Evolutionary conservation across 139 green algal genomes (phyloP), one percentile per base, ranked within the genome.

Genomic region (Yamagishiella unicocca): DNA sequence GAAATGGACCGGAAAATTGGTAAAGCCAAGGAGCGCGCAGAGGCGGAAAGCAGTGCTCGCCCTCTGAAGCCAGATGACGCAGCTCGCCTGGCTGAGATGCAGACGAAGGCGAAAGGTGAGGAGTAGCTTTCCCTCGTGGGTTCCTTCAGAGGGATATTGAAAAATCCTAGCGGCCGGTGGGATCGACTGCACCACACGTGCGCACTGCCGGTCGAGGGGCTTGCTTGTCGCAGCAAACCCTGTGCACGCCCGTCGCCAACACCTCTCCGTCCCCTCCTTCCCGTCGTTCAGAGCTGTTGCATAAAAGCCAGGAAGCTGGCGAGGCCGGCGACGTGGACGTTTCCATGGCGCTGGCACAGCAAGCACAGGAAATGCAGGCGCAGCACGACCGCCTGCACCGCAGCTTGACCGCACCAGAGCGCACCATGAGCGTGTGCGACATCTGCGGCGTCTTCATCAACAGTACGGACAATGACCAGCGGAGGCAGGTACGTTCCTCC

Each of bases 391-490:
- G 88, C 31, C 85, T 96, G 90, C 81, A 92, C 70, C 90, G 90
- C 73, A 58, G 85, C 55, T 87, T 96, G 5, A 96, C 93, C 19
- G 70, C 90, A 35, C 94, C 96, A 0, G 94, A 97, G 27, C 85
- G 94, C 42, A 93, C 88, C 62, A 96, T 97, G 93, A 93, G 89
- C 29, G 96, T 97, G 45, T 98, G 96, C 74, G 94, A 97, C n/a
- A 92, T 98, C 72, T 98, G 95, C 70, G 96, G 95, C 50, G 90
- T 98, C 42, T 98, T 98, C 89, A 97, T 97, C 84, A 96, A 97
- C 90, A 94, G 87, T 83, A 96, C 90, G 45, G 96, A 97, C 91
- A 97, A 96, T 83, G 95, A 98, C 71, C 90, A 94, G 85, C 89
- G 94, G 43, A 76, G 92, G 54, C 72, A 90, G 91, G 93, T 93